Percentiles rank a stretch among this genome's conserved stretches.
phyloP scores from a whole-genome alignment of 164 flowering plant genomes.

The Saururus chinensis region DNA sequence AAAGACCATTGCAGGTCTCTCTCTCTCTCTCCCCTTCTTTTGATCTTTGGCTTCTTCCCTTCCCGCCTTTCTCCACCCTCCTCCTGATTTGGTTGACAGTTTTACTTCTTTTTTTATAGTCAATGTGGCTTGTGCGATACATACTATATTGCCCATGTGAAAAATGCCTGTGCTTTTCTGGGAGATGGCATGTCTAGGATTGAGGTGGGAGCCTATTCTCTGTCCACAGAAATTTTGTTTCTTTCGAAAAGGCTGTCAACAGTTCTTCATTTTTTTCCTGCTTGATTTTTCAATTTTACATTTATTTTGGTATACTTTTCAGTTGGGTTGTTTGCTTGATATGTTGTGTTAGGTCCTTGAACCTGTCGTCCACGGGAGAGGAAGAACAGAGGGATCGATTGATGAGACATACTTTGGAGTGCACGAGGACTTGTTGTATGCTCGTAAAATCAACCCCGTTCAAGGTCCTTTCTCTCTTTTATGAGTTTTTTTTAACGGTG shows the following conservation, averaged over 20 bases:
- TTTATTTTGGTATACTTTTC: too few relatives aligned
- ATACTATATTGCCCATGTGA: constrained; percentile 93
- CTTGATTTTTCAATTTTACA: too few relatives aligned
- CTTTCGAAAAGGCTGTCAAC: too few relatives aligned
- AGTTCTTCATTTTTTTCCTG: too few relatives aligned
- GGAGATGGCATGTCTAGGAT: constrained; percentile 98
- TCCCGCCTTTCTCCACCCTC: background rate
- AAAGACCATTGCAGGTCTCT: constrained; percentile 92
- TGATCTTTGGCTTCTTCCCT: background rate
- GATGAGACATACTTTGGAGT: constrained; percentile 86
- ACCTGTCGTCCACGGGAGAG: constrained; percentile 87
- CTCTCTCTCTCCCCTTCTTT: background rate
- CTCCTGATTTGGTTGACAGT: too few relatives aligned
- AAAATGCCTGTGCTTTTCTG: constrained; percentile 90
- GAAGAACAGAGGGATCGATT: constrained; percentile 53
- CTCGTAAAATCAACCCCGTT: constrained; percentile 74
- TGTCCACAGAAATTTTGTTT: background rate
- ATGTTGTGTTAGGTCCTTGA: constrained; percentile 48
- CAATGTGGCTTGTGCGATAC: constrained; percentile 87
- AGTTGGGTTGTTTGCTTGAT: background rate
- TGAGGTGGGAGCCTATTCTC: constrained; percentile 44
- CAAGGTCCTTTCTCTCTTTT: constrained; percentile 37
- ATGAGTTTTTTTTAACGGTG: background rate
- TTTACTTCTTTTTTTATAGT: constrained; percentile 21
- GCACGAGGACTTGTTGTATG: constrained; percentile 66